Conservation (phyloP, 2,329 filamentous ascomycete genomes). For the Aurifilum marmelostoma region DNA sequence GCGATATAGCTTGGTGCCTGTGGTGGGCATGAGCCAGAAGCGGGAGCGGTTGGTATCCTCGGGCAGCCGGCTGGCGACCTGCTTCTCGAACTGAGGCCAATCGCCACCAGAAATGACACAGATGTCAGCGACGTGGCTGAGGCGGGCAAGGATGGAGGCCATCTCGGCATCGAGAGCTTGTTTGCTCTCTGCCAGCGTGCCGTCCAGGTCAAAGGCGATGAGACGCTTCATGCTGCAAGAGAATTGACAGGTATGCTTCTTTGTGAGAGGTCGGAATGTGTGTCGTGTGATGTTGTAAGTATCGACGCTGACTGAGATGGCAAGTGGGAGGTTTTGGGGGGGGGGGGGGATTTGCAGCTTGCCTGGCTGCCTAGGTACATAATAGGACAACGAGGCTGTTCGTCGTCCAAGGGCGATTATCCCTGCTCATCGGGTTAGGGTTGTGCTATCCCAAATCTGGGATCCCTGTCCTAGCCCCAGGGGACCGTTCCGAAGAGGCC, state of each 20-base stretch:
- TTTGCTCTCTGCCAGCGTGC: conserved; percentile 30
- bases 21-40: conserved; percentile 48
- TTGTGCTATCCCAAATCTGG: neutral
- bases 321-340: neutral
- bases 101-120: conserved; percentile 46
- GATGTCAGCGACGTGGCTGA: conserved; percentile 44
- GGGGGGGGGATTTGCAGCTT: neutral
- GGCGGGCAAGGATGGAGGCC: conserved; percentile 27
- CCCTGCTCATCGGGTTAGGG: neutral
- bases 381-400: conserved; percentile 3
- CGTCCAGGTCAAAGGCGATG: conserved; percentile 29
- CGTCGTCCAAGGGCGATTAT: neutral
- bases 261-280: neutral
- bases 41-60: conserved; percentile 40
- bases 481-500: neutral
- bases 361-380: no score
- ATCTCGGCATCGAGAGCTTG: conserved; percentile 28
- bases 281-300: neutral
- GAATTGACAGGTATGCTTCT: neutral
- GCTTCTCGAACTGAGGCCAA: conserved; percentile 47
- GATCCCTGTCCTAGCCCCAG: neutral
- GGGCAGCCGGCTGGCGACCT: conserved; percentile 43
- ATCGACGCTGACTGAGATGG: neutral
- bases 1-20: conserved; percentile 46
- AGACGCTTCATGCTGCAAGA: conserved; percentile 23